A percentile compares a stretch with the other conserved stretches of the same genome.
phyloP scores from a whole-genome alignment of 805 yeast genomes.

The Metschnikowia bowlesiae region DNA sequence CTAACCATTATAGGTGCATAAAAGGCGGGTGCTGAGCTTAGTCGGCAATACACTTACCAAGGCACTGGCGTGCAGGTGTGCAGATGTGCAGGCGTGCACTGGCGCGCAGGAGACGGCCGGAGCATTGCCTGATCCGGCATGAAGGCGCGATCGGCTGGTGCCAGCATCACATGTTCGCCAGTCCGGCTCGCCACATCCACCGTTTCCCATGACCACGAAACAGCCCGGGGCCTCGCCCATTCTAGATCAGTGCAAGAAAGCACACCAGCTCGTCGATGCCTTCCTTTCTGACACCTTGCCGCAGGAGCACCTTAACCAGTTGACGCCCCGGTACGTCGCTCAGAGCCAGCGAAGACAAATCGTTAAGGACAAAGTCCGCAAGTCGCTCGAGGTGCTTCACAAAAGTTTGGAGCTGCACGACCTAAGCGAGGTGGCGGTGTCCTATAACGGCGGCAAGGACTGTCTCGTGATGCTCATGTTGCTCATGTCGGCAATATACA shows the following conservation, averaged over 20 bases:
- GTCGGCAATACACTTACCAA: no score
- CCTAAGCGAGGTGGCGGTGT: conserved; percentile 60
- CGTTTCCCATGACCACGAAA: not conserved
- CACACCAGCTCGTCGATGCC: conserved; percentile 28
- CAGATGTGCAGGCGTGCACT: no score
- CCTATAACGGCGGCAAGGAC: conserved; percentile 96
- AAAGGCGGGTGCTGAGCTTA: no score
- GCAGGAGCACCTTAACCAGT: conserved; percentile 19
- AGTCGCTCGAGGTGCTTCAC: conserved; percentile 27
- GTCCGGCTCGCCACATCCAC: not conserved
- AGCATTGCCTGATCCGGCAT: not conserved
- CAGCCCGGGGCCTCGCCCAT: conserved; percentile 1
- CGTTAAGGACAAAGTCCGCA: conserved; percentile 26
- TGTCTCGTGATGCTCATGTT: conserved; percentile 84
- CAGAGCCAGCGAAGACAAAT: conserved; percentile 18
- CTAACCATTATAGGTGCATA: no score
- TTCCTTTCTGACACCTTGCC: conserved; percentile 29
- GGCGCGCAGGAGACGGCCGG: no score
- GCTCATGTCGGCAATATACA: conserved; percentile 53
- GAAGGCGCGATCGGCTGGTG: not conserved
- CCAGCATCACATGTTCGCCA: not conserved
- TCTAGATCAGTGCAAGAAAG: conserved; percentile 26
- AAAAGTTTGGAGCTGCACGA: conserved; percentile 28
- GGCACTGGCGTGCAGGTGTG: no score
- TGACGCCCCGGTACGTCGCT: conserved; percentile 19